Base-by-base conservation (phyloP, 306 rosid genomes). In the Cicer arietinum region DNA sequence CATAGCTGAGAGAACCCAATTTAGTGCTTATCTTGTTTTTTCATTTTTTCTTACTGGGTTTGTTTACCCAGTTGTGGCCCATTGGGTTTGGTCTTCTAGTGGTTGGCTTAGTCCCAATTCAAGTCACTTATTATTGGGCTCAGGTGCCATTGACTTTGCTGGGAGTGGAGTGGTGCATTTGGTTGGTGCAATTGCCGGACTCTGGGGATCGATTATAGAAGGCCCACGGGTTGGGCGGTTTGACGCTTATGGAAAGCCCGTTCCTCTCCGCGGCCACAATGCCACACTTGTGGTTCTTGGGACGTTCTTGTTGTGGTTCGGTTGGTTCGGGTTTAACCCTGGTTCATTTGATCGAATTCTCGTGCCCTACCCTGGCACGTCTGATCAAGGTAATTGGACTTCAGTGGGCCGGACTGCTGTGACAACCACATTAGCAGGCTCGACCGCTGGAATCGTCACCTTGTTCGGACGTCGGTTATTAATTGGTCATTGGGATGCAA, bases 101-200 rank as follows among this genome's bases (percentile, higher is more conserved):
- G 97, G 97, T 9, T 91, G 94, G 94, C 91, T 89, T 13, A 86
- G 90, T 52, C 75, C 90, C 0, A 44, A 58, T 50, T 84, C 94
- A 0, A 70, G 65, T 67, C 45, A 66, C 7, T 72, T 85, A 85
- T 60, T 91, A 3, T 46, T 91, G 6, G 89, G 89, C 70, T 88
- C 94, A 0, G 94, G 92, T 2, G 88, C 92, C 5, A 89, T 91
- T 42, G 97, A 91, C 64, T 91, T 91, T 77, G 91, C 89, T 2
- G 92, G 94, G 37, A 91, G 97, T 58, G 97, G 97, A 10, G 92
- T 86, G 11, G 94, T 91, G 13, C 97, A 91, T 77, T 78, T 89
- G 81, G 94, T 91, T 7, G 97, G 97, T 13, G 97, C 85, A 8
- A 44, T 85, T 71, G 93, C 91, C 1, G 95, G 97, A 53, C 56